Base-by-base conservation (phyloP, 192 early-diverging fungal genomes). In the Coemansia sp. region DNA sequence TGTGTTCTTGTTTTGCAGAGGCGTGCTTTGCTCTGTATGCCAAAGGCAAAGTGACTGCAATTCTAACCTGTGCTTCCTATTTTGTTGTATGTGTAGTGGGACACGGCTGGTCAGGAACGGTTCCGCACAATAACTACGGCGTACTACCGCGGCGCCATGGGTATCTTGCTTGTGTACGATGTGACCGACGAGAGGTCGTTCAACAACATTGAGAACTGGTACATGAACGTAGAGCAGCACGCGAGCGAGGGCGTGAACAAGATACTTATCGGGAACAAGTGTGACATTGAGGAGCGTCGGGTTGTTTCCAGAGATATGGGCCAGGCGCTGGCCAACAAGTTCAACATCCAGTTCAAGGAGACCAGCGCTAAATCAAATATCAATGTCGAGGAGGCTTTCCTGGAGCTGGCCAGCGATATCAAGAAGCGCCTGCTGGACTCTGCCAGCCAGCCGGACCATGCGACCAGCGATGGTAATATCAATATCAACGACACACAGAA, bases 281-380 rank as follows among this genome's bases (percentile, higher is more conserved):
- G 88, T 70, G 97, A 99, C 84, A 84, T 98, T 83, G 85, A 80
- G 51, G 91, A 89, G 79, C 51, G 79, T 81, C 63, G 95, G 91
- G 93, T 93, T 5, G 92, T 99, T 55, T 83, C 88, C 70, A 97
- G 92, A 80, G 96, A 96, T 66, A 94, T 94, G 77, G 97, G 97
- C 12, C 92, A 96, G 82, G 86, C 85, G n/a, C 83, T 98, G 24
- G 96, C 97, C 17, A 89, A 94, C 67, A 94, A 98, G 76, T 91
- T 94, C 61, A 88, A 88, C 51, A 93, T 99, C 72, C 90, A 92
- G 74, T 99, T 99, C 72, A 73, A 96, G 71, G 96, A 98, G 77
- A 97, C 96, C 37, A 95, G 93, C 70, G 97, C 97, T 58, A 99
- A 99, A 78, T 93, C 95, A 55, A 98, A 98, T 83, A 95, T 93